These are phyloP conservation scores for Mortierella polycephala DNA, from an alignment of 371 early-diverging fungal species.

Conservation along the genomic window DNA sequence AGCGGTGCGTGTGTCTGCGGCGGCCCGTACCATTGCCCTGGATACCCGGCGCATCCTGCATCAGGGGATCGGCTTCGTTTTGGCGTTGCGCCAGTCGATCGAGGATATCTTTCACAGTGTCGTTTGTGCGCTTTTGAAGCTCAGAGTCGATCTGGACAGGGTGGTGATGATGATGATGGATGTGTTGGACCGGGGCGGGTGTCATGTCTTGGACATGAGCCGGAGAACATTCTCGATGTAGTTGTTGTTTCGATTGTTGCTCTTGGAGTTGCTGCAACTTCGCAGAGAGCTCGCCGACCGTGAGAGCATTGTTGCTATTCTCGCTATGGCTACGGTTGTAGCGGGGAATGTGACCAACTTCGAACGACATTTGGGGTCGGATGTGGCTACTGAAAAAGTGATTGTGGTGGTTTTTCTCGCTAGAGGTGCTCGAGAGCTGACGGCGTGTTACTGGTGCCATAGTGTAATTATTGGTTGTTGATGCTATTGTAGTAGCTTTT, in stretches of 20 bases:
- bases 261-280: slow-evolving; percentile 10
- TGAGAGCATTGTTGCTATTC: neutral
- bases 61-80: slow-evolving; percentile 1
- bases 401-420: no score
- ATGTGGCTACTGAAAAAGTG: no score
- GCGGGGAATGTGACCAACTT: no score
- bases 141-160: slow-evolving; percentile 14
- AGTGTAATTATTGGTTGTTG: no score
- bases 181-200: neutral
- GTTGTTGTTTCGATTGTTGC: neutral
- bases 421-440: no score
- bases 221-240: neutral
- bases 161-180: neutral
- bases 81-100: slow-evolving; percentile 18
- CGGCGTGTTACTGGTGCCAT: no score
- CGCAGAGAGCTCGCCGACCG: slow-evolving; percentile 13
- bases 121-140: slow-evolving; percentile 27
- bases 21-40: slow-evolving; percentile 22
- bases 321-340: no score
- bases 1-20: slow-evolving; percentile 13
- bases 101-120: slow-evolving; percentile 27
- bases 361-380: no score
- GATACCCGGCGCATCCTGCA: slow-evolving; percentile 6
- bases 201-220: no score
- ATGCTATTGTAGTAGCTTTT: no score